Conservation (phyloP, 1,284 basidiomycete species). For the Mycosarcoma maydis region DNA sequence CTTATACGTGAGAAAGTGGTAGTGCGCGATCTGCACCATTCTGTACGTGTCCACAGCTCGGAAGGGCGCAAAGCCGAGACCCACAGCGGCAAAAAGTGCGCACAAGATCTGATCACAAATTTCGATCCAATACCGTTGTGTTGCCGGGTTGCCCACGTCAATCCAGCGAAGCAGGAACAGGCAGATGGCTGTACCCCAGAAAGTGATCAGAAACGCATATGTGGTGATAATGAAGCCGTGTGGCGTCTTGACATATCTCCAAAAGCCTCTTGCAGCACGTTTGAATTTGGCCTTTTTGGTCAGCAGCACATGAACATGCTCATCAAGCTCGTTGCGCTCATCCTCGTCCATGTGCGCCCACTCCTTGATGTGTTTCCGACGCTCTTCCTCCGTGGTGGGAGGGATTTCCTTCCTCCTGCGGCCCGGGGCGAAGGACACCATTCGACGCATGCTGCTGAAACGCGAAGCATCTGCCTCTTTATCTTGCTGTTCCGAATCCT, state of each 20-base stretch:
- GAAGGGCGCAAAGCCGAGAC: slow-evolving; percentile 64
- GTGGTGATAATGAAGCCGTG: slow-evolving; percentile 63
- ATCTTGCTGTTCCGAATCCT: neutral
- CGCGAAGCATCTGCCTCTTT: slow-evolving; percentile 1
- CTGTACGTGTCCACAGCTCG: slow-evolving; percentile 63
- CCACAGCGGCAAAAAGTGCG: slow-evolving; percentile 61
- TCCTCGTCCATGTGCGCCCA: slow-evolving; percentile 63
- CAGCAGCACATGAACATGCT: slow-evolving; percentile 82
- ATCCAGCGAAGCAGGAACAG: slow-evolving; percentile 63
- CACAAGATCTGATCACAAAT: slow-evolving; percentile 65
- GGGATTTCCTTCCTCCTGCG: slow-evolving; percentile 26
- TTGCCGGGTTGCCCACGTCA: slow-evolving; percentile 27
- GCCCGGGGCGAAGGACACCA: slow-evolving; percentile 16
- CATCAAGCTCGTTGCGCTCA: slow-evolving; percentile 71
- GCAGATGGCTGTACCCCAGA: slow-evolving; percentile 62
- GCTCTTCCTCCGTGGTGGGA: slow-evolving; percentile 46
- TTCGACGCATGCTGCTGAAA: slow-evolving; percentile 22
- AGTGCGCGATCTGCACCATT: slow-evolving; percentile 64
- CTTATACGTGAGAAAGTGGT: slow-evolving; percentile 60
- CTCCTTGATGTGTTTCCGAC: slow-evolving; percentile 51
- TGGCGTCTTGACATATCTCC: slow-evolving; percentile 58
- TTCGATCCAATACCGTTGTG: slow-evolving; percentile 62
- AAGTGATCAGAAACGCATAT: slow-evolving; percentile 59
- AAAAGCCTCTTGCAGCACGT: slow-evolving; percentile 55
- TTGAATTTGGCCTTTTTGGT: slow-evolving; percentile 73